Evolutionary conservation across 2,329 filamentous ascomycete genomes (phyloP), one percentile per base, ranked within the genome.

Genomic region (Apiospora sp.): DNA sequence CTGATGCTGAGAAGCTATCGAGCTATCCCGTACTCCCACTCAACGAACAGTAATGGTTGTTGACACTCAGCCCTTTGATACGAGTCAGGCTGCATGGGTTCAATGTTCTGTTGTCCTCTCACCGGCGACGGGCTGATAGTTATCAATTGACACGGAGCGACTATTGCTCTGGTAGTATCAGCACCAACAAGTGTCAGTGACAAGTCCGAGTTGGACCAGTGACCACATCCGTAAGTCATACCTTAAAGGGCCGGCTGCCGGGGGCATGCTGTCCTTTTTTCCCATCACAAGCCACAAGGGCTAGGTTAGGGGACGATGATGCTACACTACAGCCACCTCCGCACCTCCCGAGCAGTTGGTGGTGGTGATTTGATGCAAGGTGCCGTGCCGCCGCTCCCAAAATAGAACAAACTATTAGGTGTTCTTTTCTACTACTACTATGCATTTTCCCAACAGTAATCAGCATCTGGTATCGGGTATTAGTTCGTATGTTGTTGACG

Each of bases 241-340:
- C 10, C 49, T 14, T 27, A 27, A 27, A 51, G 14, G 12, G 49
- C 49, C 49, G 24, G 49, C 10, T 54, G 49, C 49, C 49, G 49
- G 49, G 49, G 49, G 49, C n/a, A 54, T 34, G 27, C 51, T 61
- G 19, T 64, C 34, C 34, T 41, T 37, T 64, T 64, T 61, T 19
- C 54, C 54, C 22, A 64, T 13, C 58, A 37, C 58, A 64, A 64
- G 58, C 58, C 58, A 64, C 58, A 64, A 34, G 30, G 30, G 16
- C 16, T 10, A 61, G 58, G 58, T 41, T 64, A 64, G 58, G 34
- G 58, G 34, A 41, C 22, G 58, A 64, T 64, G 58, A n/a, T 64
- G 58, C 58, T 64, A 64, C 58, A 64, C 30, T n/a, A 41, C 58
- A 64, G 58, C 58, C 58, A 64, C 58, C 58, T 64, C 58, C 58